Evolutionary conservation across 352 stramenopile genomes (phyloP).

Genomic region (Pythium guiyangense): DNA sequence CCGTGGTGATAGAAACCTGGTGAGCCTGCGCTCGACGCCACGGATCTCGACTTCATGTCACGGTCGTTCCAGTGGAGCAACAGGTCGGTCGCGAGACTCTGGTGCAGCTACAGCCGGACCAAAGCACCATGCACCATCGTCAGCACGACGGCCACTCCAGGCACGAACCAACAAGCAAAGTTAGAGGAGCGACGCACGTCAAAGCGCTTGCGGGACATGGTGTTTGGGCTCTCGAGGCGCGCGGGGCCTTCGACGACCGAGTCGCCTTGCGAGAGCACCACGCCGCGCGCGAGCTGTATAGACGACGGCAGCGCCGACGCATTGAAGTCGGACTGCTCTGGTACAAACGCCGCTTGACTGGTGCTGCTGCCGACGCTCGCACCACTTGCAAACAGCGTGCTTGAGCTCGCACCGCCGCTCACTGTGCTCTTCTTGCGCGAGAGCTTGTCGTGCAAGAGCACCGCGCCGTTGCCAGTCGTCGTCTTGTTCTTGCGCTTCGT

Average conservation of each 20-base stretch:
- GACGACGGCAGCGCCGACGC: conserved; percentile 15
- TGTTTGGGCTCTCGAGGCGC: conserved; percentile 29
- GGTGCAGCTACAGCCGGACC: conserved; percentile 36
- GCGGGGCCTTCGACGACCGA: conserved; percentile 32
- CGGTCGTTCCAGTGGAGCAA: conserved; percentile 29
- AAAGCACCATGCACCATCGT: background rate
- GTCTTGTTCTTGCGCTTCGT: background rate
- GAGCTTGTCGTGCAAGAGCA: conserved; percentile 17
- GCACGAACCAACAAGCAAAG: background rate
- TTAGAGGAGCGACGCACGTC: conserved; percentile 25
- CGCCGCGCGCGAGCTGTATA: conserved; percentile 32
- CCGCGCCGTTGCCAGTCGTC: conserved; percentile 4
- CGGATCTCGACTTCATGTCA: background rate
- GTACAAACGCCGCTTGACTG: conserved; percentile 13
- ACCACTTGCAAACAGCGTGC: too few species aligned
- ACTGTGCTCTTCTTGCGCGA: conserved; percentile 6
- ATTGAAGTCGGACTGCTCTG: conserved; percentile 21
- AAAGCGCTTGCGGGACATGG: conserved; percentile 69
- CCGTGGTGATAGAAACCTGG: conserved; percentile 14
- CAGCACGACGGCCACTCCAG: background rate
- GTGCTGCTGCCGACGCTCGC: background rate
- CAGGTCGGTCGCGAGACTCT: conserved; percentile 43
- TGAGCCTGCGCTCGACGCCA: conserved; percentile 12
- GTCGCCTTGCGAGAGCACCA: conserved; percentile 40
- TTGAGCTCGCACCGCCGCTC: background rate